phyloP scores from a whole-genome alignment of 345 rosid genomes.

The Dipteronia sinensis region DNA sequence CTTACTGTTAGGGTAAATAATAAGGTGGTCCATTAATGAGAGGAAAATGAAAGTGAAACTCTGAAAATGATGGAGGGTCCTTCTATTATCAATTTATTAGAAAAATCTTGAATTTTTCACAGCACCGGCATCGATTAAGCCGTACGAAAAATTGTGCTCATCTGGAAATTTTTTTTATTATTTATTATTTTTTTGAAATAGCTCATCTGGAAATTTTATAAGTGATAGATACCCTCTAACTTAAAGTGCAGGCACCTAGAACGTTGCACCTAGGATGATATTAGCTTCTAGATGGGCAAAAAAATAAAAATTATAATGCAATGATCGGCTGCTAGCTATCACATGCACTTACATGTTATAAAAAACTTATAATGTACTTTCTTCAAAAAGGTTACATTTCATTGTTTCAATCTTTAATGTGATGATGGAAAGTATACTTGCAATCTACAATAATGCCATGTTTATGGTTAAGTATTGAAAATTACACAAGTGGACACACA shows the following conservation, averaged over 20 bases:
- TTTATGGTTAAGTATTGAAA: neutral
- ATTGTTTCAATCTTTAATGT: neutral
- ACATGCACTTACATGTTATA: neutral
- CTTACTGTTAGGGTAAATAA: neutral
- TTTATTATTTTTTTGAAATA: no score
- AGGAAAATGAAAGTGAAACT: no score
- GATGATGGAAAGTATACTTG: neutral
- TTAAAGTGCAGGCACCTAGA: neutral
- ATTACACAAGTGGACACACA: no score
- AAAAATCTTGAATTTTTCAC: no score
- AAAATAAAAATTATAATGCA: no score
- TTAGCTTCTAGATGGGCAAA: neutral
- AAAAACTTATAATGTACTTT: no score
- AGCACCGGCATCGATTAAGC: no score
- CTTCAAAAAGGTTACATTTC: neutral
- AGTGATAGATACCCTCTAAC: no score
- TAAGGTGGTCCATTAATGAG: neutral
- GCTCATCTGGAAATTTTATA: no score
- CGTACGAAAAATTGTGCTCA: accelerated
- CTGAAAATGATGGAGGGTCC: neutral
- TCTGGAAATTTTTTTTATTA: no score
- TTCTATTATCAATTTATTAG: no score
- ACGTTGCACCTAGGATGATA: neutral
- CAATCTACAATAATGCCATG: neutral
- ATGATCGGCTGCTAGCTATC: neutral